Base-by-base conservation (phyloP, 1,284 basidiomycete genomes). In the Xerocomus amazonicus region DNA sequence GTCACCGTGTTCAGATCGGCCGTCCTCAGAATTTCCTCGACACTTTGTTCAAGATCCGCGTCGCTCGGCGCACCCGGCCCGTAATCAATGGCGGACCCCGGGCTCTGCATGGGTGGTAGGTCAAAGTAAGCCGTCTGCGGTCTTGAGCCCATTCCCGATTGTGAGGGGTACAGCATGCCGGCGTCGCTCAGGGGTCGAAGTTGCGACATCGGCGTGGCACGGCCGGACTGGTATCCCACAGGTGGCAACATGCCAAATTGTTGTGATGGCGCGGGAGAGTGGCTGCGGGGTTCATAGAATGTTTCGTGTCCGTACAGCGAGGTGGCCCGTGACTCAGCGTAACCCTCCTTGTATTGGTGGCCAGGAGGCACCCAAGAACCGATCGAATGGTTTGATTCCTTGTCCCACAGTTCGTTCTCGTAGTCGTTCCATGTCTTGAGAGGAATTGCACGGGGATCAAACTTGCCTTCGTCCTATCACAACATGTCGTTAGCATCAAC, bases 361-460 rank as follows among this genome's bases (percentile, higher is more conserved):
- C 72, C 71, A 1, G 87, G 87, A 27, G 87, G 87, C 13, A 84
- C 81, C 84, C 87, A 92, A 0, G 88, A 92, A 17, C 88, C 87
- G 48, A 92, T 90, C 52, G 89, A 91, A 69, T 92, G 90, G 62
- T 93, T 93, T 0, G 89, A 93, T 60, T 95, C 93, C 67, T 93
- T 91, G 67, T 97, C 94, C 95, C 95, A 97, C 6, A 97, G 81
- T 68, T 97, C 93, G 65, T 96, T 96, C 77, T 93, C 90, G 65
- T 97, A 97, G 58, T 97, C 93, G 55, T 85, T 91, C 96, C 96
- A 97, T 3, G 90, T 92, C 74, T 97, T 97, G 58, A 97, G 77
- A 12, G 96, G 96, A 60, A 98, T 97, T 14, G 83, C 79, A 28
- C 85, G 79, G 17, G 93, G 90, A 71, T 97, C 94, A 52, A 97